Percentiles rank a stretch among this genome's conserved stretches.
phyloP scores from a whole-genome alignment of 768 basidiomycete species.

The Suillus variegatus region DNA sequence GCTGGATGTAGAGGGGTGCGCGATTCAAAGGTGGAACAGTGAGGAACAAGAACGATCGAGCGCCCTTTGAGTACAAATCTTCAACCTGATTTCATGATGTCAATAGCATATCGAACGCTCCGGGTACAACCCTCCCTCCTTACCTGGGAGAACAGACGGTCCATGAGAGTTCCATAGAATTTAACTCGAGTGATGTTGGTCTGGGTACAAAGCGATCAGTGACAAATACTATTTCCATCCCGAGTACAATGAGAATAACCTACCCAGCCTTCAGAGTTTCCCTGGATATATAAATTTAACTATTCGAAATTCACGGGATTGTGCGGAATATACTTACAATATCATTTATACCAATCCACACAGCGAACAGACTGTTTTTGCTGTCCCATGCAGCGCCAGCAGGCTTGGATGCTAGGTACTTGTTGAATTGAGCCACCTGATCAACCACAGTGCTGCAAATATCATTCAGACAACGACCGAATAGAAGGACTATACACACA shows the following conservation, averaged over 20 bases:
- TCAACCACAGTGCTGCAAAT: slow-evolving; percentile 36
- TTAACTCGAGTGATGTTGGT: slow-evolving; percentile 24
- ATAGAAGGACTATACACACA: slow-evolving; percentile 36
- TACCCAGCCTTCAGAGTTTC: slow-evolving; percentile 20
- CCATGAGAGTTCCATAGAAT: slow-evolving; percentile 27
- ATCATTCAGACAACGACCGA: background rate
- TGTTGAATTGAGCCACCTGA: slow-evolving; percentile 62
- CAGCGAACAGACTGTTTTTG: slow-evolving; percentile 56
- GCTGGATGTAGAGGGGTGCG: slow-evolving; percentile 51
- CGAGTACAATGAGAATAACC: background rate
- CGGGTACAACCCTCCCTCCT: too few relatives aligned
- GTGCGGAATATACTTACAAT: slow-evolving; percentile 33
- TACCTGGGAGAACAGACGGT: slow-evolving; percentile 32
- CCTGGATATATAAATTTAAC: background rate
- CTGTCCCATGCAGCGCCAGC: slow-evolving; percentile 56
- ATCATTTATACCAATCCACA: slow-evolving; percentile 78
- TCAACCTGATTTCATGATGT: slow-evolving; percentile 15
- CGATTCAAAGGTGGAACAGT: slow-evolving; percentile 62
- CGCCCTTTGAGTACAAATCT: slow-evolving; percentile 40
- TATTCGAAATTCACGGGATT: background rate
- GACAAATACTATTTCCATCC: background rate
- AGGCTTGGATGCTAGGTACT: slow-evolving; percentile 47
- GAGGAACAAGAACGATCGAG: slow-evolving; percentile 62
- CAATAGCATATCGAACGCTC: background rate
- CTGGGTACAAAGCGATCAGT: slow-evolving; percentile 11